These are phyloP conservation scores for Talaromyces sp. DNA, from an alignment of 2,329 filamentous ascomycete species.

Conservation along the genomic window DNA sequence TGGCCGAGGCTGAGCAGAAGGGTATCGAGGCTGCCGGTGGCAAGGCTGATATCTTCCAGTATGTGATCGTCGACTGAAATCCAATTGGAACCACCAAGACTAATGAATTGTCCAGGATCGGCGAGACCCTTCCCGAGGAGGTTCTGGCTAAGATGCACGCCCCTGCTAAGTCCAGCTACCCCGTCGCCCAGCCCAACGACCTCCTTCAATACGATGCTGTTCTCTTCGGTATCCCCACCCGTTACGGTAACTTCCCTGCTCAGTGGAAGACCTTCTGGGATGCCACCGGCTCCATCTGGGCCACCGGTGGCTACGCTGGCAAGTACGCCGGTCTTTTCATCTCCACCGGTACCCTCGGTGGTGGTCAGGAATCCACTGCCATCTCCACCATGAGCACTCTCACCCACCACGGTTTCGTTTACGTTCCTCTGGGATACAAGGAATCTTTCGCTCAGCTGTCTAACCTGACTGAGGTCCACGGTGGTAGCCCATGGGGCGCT, in stretches of 20 bases:
- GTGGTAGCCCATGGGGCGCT: slow-evolving; percentile 89
- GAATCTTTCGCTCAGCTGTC: slow-evolving; percentile 71
- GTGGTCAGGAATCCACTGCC: slow-evolving; percentile 90
- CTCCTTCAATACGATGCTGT: slow-evolving; percentile 83
- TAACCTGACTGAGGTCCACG: slow-evolving; percentile 77
- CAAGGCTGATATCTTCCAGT: slow-evolving; percentile 79
- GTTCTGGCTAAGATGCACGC: slow-evolving; percentile 91
- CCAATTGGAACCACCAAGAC: not conserved
- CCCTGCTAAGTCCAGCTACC: slow-evolving; percentile 71
- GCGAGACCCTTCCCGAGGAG: slow-evolving; percentile 83
- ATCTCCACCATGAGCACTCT: slow-evolving; percentile 82
- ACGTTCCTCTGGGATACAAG: slow-evolving; percentile 92
- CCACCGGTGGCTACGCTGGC: slow-evolving; percentile 73
- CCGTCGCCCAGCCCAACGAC: slow-evolving; percentile 61
- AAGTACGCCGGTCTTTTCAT: slow-evolving; percentile 93
- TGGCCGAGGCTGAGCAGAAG: slow-evolving; percentile 87
- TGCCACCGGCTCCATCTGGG: slow-evolving; percentile 83
- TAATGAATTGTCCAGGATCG: slow-evolving; percentile 55
- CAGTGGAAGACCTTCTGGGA: slow-evolving; percentile 93
- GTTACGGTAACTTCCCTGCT: slow-evolving; percentile 94
- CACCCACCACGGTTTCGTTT: slow-evolving; percentile 91
- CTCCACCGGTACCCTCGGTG: slow-evolving; percentile 79
- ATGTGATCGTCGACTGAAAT: slow-evolving; percentile 32
- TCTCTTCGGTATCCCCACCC: slow-evolving; percentile 91
- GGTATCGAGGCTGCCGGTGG: slow-evolving; percentile 89